Base-by-base conservation (phyloP, 2,329 filamentous ascomycete genomes). In the Penicillium sp. region DNA sequence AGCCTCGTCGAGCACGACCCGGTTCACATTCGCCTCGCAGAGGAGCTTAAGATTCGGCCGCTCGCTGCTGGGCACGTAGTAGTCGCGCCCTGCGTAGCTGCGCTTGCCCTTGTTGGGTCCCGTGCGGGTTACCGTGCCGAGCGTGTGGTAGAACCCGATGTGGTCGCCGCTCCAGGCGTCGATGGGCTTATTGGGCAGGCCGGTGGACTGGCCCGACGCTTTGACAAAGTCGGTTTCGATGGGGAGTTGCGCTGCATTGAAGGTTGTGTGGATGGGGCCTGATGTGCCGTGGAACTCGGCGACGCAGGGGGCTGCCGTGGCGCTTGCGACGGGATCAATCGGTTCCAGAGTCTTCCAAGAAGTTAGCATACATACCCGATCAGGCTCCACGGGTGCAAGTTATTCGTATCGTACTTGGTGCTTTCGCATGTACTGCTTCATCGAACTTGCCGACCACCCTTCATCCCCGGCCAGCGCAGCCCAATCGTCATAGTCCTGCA, bases 11-110 rank as follows among this genome's bases (percentile, higher is more conserved):
- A 72, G 55, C 0, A 67, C 11, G 13, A 76, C 67, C 47, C 65
- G 69, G 58, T 80, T 68, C 30, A 83, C 81, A 41, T 79, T 64
- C 2, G 82, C 80, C 23, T 82, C 76, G 2, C 77, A 79, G 9
- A 84, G 68, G 1, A 85, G 72, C 29, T 78, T 73, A 1, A 86
- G 69, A 53, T 85, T 86, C 2, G 76, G 69, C 9, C 82, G 72
- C 2, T 59, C 62, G 0, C 71, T 67, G 56, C 74, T 75, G 1
- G 75, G 73, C 8, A 71, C 61, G 41, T 75, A 75, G 61, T 82
- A 82, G 13, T 74, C 79, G 17, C 68, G 71, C 1, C 74, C 76
- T 0, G 80, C 71, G 63, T 82, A 83, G 17, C 78, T 81, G 44
- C 81, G 70, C 4, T 71, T 67, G 69, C 75, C 64, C 11, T 41